Evolutionary conservation across 1,284 basidiomycete species (phyloP), one percentile per base, ranked within the genome.

Genomic region (Trichosporon sp.): DNA sequence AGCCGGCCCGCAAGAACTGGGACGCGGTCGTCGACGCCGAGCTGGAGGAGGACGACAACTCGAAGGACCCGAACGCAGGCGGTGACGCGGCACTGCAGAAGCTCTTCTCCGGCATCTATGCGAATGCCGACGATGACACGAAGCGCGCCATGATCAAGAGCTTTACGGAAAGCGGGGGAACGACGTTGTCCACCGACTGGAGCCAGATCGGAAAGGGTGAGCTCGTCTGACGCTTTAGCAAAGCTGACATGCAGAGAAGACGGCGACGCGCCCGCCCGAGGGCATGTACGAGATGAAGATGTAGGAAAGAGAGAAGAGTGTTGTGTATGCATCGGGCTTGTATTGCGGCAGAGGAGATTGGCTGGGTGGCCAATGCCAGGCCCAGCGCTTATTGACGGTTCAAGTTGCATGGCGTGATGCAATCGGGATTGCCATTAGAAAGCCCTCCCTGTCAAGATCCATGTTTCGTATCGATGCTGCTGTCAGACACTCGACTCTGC

Each of bases 71-170:
- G 74, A 80, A 80, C 31, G 75, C 77, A 5, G 81, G 84, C 10
- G 84, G 84, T 8, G 81, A 84, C 37, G 78, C 78, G 5, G 77
- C 76, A 12, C 70, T 83, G 4, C 78, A 82, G 67, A 78, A 82
- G 67, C 79, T 87, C 63, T 86, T 87, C 74, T 79, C 84, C 35
- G 78, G 81, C 85, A 88, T 98, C 71, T 98, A 92, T 78, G 87
- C 87, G 2, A 91, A 91, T 79, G 92, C 93, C 11, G 93, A 96
- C 79, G 92, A 93, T 0, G 92, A 97, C 78, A 93, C 93, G 2
- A 89, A 87, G 78, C 88, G 90, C 51, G 96, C 95, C 0, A 98
- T 98, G 94, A 90, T 97, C 89, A 98, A 98, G 88, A 94, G 92
- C 80, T 97, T 92, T 81, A 87, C 88, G 71, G 94, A 96, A 85